Evolutionary conservation across 2,329 filamentous ascomycete species (phyloP), one percentile per base, ranked within the genome.

Genomic region (Westerdykella aurantiaca): DNA sequence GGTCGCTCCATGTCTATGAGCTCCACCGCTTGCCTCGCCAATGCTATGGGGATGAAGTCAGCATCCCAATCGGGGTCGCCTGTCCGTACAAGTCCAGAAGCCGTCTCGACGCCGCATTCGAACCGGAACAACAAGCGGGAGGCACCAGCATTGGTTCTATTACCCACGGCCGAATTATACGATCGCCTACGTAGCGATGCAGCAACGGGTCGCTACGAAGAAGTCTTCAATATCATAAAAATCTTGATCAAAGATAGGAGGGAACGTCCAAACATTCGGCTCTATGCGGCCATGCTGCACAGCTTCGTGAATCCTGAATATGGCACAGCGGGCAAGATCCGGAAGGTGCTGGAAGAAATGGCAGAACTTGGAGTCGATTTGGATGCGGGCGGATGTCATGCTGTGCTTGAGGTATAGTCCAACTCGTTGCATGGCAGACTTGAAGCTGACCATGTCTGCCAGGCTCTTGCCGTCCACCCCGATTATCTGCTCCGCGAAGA

Each of bases 391-490:
- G 76, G 86, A 2, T 91, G 87, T 56, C 83, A 90, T 64, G 80
- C 80, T 48, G 80, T 84, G 2, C 69, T 96, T 33, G 80, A 82
- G 64, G 82, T 85, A 61, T 21, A 70, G 33, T 21, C 17, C 34
- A 5, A 29, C 41, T 31, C 21, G 38, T 3, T n/a, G 6, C 33
- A 22, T 22, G 16, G 7, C 31, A 21, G 17, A n/a, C 18, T 40
- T 35, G 17, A 33, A 31, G 22, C 33, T 33, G 22, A 29, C 38
- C 9, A 18, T 47, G 37, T 46, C 18, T 44, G 17, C 33, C 37
- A 85, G 74, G 83, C 79, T 5, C 73, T 96, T 18, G 80, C 86
- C 0, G 79, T 93, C 7, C 93, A 97, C 62, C 88, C 91, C 0
- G 86, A 97, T 66, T 91, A 94, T 55, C 53, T 88, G 5, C 70